A percentile compares a stretch with the other conserved stretches of the same genome.
These are phyloP conservation scores for Ophiostoma sp. DNA, from an alignment of 2,329 filamentous ascomycete species.

Conservation along the genomic window DNA sequence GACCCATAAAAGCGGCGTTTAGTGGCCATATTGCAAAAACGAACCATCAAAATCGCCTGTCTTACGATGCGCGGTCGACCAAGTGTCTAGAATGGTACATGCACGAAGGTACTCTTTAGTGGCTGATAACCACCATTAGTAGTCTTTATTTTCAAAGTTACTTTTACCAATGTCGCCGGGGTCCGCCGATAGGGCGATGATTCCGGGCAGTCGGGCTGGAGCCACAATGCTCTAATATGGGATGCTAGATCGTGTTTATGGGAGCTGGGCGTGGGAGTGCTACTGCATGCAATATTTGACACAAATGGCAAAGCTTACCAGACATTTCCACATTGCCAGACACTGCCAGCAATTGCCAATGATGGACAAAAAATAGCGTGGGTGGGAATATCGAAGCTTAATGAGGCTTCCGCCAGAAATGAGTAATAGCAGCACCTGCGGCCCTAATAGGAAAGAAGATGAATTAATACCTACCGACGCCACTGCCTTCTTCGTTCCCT, in stretches of 20 bases:
- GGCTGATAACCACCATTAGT: neutral
- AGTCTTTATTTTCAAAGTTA: neutral
- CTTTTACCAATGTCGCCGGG: slow-evolving; percentile 1
- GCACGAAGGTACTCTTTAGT: neutral
- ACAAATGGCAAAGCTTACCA: neutral
- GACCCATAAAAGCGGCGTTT: slow-evolving; percentile 18
- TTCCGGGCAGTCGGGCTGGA: slow-evolving; percentile 21
- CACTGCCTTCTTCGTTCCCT: neutral
- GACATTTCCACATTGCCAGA: neutral
- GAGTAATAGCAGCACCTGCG: neutral
- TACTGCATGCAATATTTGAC: neutral
- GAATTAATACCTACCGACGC: neutral
- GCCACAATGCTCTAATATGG: slow-evolving; percentile 18
- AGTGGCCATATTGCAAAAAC: slow-evolving; percentile 24
- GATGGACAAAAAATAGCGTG: neutral
- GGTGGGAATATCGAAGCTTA: neutral
- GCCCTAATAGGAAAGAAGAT: neutral
- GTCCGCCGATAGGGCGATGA: neutral
- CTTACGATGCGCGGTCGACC: slow-evolving; percentile 21
- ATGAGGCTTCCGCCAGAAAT: neutral
- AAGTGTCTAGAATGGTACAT: slow-evolving; percentile 18
- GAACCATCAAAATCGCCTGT: slow-evolving; percentile 23
- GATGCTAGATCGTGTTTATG: slow-evolving; percentile 11
- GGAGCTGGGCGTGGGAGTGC: neutral
- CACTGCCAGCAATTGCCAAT: neutral